phyloP scores from a whole-genome alignment of 106 monocot genomes.

The Narthecium ossifragum region DNA sequence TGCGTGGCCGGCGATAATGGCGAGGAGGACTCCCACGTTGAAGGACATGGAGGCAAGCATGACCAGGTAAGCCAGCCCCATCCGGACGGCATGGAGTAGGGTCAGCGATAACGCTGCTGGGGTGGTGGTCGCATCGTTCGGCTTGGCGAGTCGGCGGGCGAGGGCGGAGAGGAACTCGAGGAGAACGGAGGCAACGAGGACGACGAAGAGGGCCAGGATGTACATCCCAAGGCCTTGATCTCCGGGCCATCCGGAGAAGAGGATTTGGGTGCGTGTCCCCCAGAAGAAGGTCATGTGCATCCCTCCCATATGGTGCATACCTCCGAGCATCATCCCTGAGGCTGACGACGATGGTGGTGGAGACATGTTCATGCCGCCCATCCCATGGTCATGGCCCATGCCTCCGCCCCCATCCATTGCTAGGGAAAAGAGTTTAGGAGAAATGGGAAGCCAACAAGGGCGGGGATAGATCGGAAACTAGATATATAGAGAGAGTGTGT shows the following conservation, averaged over 20 bases:
- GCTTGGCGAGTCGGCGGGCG: not conserved
- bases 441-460: not conserved
- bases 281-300: conserved; percentile 46
- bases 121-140: not conserved
- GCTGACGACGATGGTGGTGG: conserved; percentile 1
- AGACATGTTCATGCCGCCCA: not conserved
- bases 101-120: conserved; percentile 3
- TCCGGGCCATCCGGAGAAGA: conserved; percentile 49
- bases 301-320: not conserved
- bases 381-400: not conserved
- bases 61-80: conserved; percentile 40
- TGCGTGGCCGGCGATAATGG: conserved; percentile 27
- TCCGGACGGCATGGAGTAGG: conserved; percentile 10
- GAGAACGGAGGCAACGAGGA: conserved; percentile 20
- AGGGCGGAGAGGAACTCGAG: conserved; percentile 18
- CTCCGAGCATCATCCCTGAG: not conserved
- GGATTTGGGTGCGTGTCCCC: conserved; percentile 28
- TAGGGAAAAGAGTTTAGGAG: not conserved
- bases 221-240: conserved; percentile 37
- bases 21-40: conserved; percentile 50
- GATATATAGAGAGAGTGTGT: not conserved
- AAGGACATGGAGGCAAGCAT: conserved; percentile 72
- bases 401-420: not conserved
- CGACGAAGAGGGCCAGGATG: conserved; percentile 31
- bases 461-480: not conserved